Base-by-base conservation (phyloP, 2,329 filamentous ascomycete species). In the Cercospora citrullina region DNA sequence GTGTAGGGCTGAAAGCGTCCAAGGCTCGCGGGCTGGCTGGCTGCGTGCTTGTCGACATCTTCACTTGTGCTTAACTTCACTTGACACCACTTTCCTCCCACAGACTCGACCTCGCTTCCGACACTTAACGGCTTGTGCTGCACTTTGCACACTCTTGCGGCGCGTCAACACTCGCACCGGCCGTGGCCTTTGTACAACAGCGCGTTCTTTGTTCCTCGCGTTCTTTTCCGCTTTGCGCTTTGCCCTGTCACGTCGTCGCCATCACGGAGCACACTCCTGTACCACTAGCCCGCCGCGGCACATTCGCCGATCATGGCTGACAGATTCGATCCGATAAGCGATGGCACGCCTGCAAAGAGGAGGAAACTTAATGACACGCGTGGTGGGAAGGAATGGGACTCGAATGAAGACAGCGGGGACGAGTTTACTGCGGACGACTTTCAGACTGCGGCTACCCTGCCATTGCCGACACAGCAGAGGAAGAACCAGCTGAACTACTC, bases 391-490 rank as follows among this genome's bases (percentile, higher is more conserved):
- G 68, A 69, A 26, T 77, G 72, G 74, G 72, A 75, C 65, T 82
- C 80, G 9, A 78, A 81, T 36, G 76, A 80, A 23, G 83, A 84
- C 68, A 81, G 78, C 69, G 82, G 80, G 7, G 84, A 85, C 67
- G 82, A 84, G 8, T 73, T 84, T 51, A 84, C 85, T 65, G 83
- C 85, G 53, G 80, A 84, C 64, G 80, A 79, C 53, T 77, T 83
- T 73, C 82, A 86, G 68, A 86, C 84, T 10, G 75, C 85, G 82
- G 77, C 73, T 73, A 72, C 69, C 8, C 66, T 72, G 61, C 74
- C 66, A 72, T 75, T 73, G 74, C 77, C 72, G 18, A 58, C 67
- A 30, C 69, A 68, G 12, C 73, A 71, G 60, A 42, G 36, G 36
- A 73, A 73, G 68, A 68, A 69, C 23, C 66, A 71, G 69, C 62